Evolutionary conservation across 179 eudicot genomes (phyloP).

Genomic region (Heliamphora pulchella): DNA sequence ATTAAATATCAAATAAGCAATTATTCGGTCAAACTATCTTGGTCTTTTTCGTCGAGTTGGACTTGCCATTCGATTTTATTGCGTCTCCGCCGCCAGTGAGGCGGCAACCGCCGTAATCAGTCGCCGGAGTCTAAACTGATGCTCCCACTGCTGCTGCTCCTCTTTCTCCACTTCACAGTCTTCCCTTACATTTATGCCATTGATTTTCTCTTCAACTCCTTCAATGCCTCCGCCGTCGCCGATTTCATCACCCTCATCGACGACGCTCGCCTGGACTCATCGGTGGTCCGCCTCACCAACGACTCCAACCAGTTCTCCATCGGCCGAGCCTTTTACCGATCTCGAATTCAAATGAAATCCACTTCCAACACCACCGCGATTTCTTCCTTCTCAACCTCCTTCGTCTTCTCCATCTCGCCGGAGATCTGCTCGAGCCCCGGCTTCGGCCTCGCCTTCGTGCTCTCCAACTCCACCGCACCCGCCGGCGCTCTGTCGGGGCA

Average conservation of each 20-base stretch:
- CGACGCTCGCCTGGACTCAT: slow-evolving; percentile 36
- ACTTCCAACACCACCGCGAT: slow-evolving; percentile 18
- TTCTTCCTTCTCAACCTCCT: slow-evolving; percentile 40
- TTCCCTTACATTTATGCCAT: slow-evolving; percentile 23
- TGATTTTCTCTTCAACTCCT: slow-evolving; percentile 43
- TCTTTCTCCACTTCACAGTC: slow-evolving; percentile 13
- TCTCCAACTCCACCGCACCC: slow-evolving; percentile 31
- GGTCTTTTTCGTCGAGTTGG: too few relatives aligned
- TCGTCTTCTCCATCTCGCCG: slow-evolving; percentile 43
- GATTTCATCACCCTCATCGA: slow-evolving; percentile 20
- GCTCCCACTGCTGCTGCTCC: not conserved
- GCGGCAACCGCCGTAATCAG: slow-evolving; percentile 7
- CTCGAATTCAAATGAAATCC: slow-evolving; percentile 21
- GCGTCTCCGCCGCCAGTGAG: not conserved
- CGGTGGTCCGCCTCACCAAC: slow-evolving; percentile 36
- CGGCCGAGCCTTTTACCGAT: slow-evolving; percentile 24
- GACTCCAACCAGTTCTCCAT: slow-evolving; percentile 24
- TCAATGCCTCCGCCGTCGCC: slow-evolving; percentile 22
- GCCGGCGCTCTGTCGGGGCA: slow-evolving; percentile 34
- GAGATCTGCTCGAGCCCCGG: slow-evolving; percentile 40
- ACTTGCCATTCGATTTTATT: not conserved
- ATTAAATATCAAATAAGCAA: too few relatives aligned
- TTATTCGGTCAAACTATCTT: too few relatives aligned
- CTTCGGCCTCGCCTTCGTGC: slow-evolving; percentile 41
- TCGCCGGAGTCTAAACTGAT: not conserved